Evolutionary conservation across 73 alveolate species (phyloP).

Genomic region (Durusdinium trenchii): DNA sequence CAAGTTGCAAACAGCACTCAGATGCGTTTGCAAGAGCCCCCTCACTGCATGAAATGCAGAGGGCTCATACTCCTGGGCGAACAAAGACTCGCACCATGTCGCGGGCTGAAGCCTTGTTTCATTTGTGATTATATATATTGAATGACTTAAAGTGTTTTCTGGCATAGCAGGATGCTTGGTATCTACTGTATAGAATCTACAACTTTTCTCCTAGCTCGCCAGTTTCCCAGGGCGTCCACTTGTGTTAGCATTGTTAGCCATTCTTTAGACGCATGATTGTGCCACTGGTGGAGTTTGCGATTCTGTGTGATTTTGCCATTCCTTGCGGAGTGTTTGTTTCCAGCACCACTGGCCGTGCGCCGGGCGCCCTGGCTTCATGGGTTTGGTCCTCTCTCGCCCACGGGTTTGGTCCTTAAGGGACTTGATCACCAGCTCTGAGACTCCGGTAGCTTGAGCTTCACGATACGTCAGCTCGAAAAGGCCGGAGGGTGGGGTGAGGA

Average conservation of each 20-base stretch:
- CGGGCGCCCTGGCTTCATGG: neutral
- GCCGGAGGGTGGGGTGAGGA: too few relatives aligned
- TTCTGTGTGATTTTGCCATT: too few relatives aligned
- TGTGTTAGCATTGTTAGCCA: neutral
- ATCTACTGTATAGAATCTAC: too few relatives aligned
- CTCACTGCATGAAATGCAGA: conserved; percentile 15
- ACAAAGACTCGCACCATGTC: conserved; percentile 32
- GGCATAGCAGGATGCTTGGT: too few relatives aligned
- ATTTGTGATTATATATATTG: too few relatives aligned
- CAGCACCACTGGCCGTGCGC: neutral
- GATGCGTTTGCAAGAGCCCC: conserved; percentile 28
- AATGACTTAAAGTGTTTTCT: too few relatives aligned
- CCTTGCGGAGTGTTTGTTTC: neutral
- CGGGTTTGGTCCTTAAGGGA: conserved; percentile 64
- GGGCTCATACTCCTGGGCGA: conserved; percentile 41
- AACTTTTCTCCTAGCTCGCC: too few relatives aligned
- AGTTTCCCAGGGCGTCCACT: too few relatives aligned
- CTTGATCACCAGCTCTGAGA: neutral
- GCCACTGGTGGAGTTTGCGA: too few relatives aligned
- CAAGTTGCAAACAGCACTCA: conserved; percentile 39
- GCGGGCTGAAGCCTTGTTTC: conserved; percentile 33
- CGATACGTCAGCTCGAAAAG: conserved; percentile 85
- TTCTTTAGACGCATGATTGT: neutral
- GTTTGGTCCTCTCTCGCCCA: neutral
- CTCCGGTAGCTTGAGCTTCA: conserved; percentile 38